Evolutionary conservation across 768 basidiomycete genomes (phyloP), one percentile per base, ranked within the genome.

Genomic region (Lentinus brumalis): DNA sequence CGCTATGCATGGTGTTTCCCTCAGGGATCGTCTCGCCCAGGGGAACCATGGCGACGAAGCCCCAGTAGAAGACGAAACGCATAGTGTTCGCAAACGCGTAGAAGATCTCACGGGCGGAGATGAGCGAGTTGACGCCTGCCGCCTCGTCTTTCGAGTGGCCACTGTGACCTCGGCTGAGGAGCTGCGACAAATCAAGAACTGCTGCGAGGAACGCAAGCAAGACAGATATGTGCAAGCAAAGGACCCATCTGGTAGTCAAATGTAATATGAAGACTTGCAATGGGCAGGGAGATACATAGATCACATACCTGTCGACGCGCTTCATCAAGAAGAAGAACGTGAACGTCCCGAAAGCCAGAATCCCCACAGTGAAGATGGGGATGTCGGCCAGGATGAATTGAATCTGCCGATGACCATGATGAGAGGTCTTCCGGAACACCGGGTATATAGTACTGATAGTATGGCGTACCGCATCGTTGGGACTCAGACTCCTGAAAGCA

Each of bases 41-140:
- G n/a, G 88, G 86, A 51, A 85, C 79, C 59, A 78, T 78, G 15
- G 83, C 80, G 44, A 87, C 85, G 60, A 86, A 83, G 41, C 74
- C 74, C 91, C 91, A 92, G 62, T 85, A 85, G 67, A 86, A 91
- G 15, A 91, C 68, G 67, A 85, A 85, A 40, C 86, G 80, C 45
- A 84, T 74, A 5, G 85, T 86, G 45, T 81, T 69, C 10, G 88
- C 83, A 21, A 89, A 65, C 11, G 85, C 77, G 60, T 86, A 77
- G 51, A 81, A 75, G 31, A 86, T 74, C 69, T 91, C 91, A 40
- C 89, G 84, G 5, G 81, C 72, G 53, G 76, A 78, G 35, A 83
- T 73, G 40, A 86, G 75, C 14, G 74, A 78, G 8, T 50, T 31
- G 42, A 78, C 71, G 29, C 76, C 59, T 16, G 41, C 55, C 21